Base-by-base conservation (phyloP, 305 asterid genomes). In the Rubia tinctorum region DNA sequence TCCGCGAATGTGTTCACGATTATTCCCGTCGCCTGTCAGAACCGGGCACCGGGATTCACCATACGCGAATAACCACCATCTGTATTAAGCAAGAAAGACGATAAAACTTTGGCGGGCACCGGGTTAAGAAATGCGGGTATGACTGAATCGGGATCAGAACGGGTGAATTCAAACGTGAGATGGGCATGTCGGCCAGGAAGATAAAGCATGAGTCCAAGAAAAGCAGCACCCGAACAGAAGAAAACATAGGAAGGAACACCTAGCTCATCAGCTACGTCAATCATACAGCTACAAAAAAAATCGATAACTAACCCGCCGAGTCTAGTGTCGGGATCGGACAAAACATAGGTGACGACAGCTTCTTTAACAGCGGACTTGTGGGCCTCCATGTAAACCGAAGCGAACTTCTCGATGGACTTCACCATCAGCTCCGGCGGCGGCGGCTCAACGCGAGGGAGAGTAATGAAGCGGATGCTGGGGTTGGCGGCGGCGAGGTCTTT, bases 1-100 rank as follows among this genome's bases (percentile, higher is more conserved):
- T 88, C 96, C 60, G 64, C 11, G 15, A 89, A 88, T 0, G 96
- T 86, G 71, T 91, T 91, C 17, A 88, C 74, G 74, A 89, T 7
- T 2, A 87, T 73, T 7, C 97, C 96, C 42, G 81, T 84, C 1
- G 81, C 37, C 73, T 83, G 83, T 39, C n/a, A 6, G 8, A 85
- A 51, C 68, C 76, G 70, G 3, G 2, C 74, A 45, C 79, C 80
- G 44, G 17, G 63, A 8, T 14, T 22, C 27, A 71, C 3, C 78
- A 84, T 76, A 0, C 83, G 74, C 44, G 4, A 1, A 63, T 70
- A 49, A 71, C 62, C 72, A 64, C 80, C 80, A 44, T 39, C 49
- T 17, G 40, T 61, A 22, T 71, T 13, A 40, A 76, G 64, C 7
- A 71, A 23, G 72, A 42, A 71, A 71, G 76, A 15, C 7, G 80